Conservation (phyloP, 768 basidiomycete species). For the Floccularia luteovirens region DNA sequence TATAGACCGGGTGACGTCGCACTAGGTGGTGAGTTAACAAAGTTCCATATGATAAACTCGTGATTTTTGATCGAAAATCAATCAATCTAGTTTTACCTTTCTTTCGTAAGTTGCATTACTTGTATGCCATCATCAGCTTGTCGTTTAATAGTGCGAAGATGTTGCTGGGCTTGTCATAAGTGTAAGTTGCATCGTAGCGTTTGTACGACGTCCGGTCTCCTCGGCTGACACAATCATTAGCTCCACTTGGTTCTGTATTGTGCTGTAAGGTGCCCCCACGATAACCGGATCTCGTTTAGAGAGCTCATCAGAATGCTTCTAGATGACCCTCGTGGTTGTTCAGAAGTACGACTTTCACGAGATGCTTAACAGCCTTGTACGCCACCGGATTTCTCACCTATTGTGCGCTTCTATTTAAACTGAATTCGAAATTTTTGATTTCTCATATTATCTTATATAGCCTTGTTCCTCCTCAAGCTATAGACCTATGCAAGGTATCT, state of each 20-base stretch:
- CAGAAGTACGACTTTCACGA: constrained; percentile 34
- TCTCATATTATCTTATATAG: constrained; percentile 9
- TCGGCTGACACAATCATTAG: background rate
- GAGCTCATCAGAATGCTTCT: background rate
- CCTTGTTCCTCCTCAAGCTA: constrained; percentile 42
- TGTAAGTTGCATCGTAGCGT: constrained; percentile 23
- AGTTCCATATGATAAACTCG: background rate
- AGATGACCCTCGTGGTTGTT: constrained; percentile 47
- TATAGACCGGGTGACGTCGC: constrained; percentile 45
- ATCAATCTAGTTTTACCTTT: constrained; percentile 20
- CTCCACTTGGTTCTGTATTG: background rate
- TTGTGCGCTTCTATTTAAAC: constrained; percentile 17
- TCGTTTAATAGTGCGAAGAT: constrained; percentile 9
- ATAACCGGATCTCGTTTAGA: background rate
- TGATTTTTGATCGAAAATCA: constrained; percentile 7
- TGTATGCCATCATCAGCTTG: background rate
- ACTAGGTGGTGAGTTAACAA: constrained; percentile 20
- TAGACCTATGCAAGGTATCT: constrained; percentile 43
- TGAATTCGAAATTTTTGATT: background rate
- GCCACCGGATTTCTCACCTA: constrained; percentile 40
- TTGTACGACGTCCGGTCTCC: background rate
- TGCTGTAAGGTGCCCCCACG: background rate
- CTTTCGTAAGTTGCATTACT: constrained; percentile 32
- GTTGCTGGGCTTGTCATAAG: constrained; percentile 45
- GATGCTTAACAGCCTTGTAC: constrained; percentile 37